Percentiles rank a stretch among this genome's conserved stretches.
Evolutionary conservation across 495 filamentous ascomycete genomes (phyloP).

Genomic region (Daldinia caldariorum): DNA sequence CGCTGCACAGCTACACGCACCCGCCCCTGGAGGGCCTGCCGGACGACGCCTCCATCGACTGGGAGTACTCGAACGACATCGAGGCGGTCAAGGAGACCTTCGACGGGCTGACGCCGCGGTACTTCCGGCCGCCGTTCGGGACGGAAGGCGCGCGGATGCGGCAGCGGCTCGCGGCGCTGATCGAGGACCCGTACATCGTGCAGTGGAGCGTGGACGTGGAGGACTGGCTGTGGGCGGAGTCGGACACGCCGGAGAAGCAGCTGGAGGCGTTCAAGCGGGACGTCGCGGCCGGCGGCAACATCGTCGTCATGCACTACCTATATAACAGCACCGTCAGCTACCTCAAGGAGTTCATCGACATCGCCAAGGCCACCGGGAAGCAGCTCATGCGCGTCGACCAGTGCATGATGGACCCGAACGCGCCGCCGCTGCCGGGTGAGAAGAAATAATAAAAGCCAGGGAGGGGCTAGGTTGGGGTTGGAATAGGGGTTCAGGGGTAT

Average conservation of each 20-base stretch:
- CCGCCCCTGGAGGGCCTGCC: conserved; percentile 75
- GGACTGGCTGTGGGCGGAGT: conserved; percentile 79
- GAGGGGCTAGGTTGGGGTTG: neutral
- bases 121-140: conserved; percentile 83
- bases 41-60: conserved; percentile 69
- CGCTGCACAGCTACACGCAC: conserved; percentile 78
- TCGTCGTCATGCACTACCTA: conserved; percentile 82
- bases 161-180: conserved; percentile 65
- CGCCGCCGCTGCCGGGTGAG: conserved; percentile 62
- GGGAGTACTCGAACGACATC: conserved; percentile 73
- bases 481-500: neutral
- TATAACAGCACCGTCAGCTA: conserved; percentile 74
- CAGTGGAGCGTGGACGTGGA: conserved; percentile 82
- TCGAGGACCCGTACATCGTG: conserved; percentile 65
- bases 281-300: conserved; percentile 71
- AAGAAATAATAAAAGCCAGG: neutral
- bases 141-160: conserved; percentile 77
- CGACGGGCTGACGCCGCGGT: conserved; percentile 53
- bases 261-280: conserved; percentile 77
- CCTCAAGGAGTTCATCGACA: conserved; percentile 72
- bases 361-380: conserved; percentile 73
- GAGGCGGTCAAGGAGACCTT: conserved; percentile 64
- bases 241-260: conserved; percentile 74
- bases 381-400: conserved; percentile 81
- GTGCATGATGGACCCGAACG: conserved; percentile 76